Percentiles rank a stretch among this genome's conserved stretches.
These are phyloP conservation scores for Cymodocea nodosa DNA, from an alignment of 116 monocot genomes.

Conservation along the genomic window DNA sequence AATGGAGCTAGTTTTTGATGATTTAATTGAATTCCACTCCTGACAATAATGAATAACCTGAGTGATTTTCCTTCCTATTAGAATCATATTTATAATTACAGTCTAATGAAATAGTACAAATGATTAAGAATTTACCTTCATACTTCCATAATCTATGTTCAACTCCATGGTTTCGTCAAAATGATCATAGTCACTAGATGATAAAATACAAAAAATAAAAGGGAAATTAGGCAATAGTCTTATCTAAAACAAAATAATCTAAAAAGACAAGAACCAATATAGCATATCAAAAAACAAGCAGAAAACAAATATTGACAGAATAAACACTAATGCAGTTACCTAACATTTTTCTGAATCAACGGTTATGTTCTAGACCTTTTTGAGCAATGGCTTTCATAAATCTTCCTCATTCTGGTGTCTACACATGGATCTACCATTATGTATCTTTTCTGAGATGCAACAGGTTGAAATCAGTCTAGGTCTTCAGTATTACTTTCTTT, in stretches of 20 bases:
- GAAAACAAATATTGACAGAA: not conserved
- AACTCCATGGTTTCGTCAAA: constrained; percentile 19
- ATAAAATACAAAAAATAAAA: not conserved
- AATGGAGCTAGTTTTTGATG: constrained; percentile 16
- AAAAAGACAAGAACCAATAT: not conserved
- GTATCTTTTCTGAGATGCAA: too few relatives aligned
- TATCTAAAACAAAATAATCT: not conserved
- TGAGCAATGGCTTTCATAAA: too few relatives aligned
- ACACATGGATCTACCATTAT: too few relatives aligned
- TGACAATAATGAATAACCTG: constrained; percentile 4
- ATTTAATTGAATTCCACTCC: constrained; percentile 18
- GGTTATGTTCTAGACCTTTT: too few relatives aligned
- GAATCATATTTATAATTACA: not conserved
- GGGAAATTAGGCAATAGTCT: not conserved
- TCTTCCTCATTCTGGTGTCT: too few relatives aligned
- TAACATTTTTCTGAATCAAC: too few relatives aligned
- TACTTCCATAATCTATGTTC: constrained; percentile 20
- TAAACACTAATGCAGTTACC: not conserved
- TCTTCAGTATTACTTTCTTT: too few relatives aligned
- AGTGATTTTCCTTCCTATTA: not conserved
- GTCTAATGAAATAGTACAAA: not conserved
- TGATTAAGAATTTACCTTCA: constrained; percentile 18
- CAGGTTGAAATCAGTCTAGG: too few relatives aligned
- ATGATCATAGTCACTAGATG: constrained; percentile 21
- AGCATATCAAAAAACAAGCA: not conserved